Evolutionary conservation across 2,329 filamentous ascomycete genomes (phyloP).

Genomic region (Clonostachys byssicola): DNA sequence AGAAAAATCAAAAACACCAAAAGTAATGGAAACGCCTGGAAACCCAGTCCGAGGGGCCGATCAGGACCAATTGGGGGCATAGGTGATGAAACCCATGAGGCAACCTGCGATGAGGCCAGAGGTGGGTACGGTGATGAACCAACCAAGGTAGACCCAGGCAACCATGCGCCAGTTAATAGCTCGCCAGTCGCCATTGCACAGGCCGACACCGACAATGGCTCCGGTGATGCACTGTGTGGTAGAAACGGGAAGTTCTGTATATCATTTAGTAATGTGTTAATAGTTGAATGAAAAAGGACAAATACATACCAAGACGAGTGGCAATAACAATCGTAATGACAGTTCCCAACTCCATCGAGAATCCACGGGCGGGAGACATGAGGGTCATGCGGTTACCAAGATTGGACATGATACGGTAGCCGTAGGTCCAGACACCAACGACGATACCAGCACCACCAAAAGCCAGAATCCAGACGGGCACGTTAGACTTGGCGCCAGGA

Average conservation of each 20-base stretch:
- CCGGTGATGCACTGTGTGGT: constrained; percentile 64
- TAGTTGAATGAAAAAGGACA: neutral
- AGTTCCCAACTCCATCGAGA: constrained; percentile 56
- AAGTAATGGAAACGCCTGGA: too few species aligned
- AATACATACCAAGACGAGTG: constrained; percentile 46
- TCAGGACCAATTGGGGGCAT: constrained; percentile 46
- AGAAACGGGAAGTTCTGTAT: constrained; percentile 51
- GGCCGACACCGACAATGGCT: constrained; percentile 57
- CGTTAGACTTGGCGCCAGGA: constrained; percentile 34
- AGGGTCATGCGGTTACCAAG: constrained; percentile 59
- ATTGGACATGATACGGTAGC: constrained; percentile 62
- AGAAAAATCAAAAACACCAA: too few species aligned
- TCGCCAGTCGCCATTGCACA: constrained; percentile 53
- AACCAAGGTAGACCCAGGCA: constrained; percentile 53
- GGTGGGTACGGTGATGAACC: constrained; percentile 56
- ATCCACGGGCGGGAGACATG: constrained; percentile 57
- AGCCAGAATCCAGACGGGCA: constrained; percentile 57
- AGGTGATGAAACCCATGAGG: constrained; percentile 59
- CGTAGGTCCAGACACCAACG: constrained; percentile 55
- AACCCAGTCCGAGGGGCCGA: too few species aligned
- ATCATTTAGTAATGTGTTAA: neutral
- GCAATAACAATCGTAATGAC: constrained; percentile 61
- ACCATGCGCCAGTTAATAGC: constrained; percentile 62
- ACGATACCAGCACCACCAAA: constrained; percentile 48
- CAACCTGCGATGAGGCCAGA: constrained; percentile 54